Evolutionary conservation across 108 stramenopile species (phyloP).

Genomic region (Schizochytrium sp.): DNA sequence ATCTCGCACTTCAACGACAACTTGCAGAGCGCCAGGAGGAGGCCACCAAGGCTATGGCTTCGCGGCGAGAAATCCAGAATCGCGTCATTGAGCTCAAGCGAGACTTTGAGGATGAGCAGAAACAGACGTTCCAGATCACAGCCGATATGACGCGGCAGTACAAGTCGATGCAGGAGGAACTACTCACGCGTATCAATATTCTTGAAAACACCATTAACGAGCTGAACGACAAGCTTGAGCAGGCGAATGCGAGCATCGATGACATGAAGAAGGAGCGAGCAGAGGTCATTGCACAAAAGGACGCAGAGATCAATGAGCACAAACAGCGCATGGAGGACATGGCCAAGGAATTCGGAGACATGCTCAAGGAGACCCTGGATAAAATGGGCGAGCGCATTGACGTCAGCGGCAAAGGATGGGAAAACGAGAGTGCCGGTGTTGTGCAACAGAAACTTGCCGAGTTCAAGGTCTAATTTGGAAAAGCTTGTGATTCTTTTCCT

Average conservation of each 20-base stretch:
- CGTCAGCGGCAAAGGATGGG: constrained; percentile 25
- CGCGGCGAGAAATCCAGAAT: constrained; percentile 37
- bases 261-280: constrained; percentile 38
- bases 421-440: background rate
- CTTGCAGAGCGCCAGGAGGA: constrained; percentile 16
- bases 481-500: no score
- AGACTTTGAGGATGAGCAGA: constrained; percentile 55
- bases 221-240: constrained; percentile 59
- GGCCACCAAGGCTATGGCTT: constrained; percentile 25
- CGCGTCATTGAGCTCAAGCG: constrained; percentile 46
- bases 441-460: background rate
- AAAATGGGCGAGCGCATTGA: constrained; percentile 59
- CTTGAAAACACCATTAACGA: constrained; percentile 58
- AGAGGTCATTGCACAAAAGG: constrained; percentile 50
- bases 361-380: constrained; percentile 60
- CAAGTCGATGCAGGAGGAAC: constrained; percentile 72
- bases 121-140: constrained; percentile 53
- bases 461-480: background rate
- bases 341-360: constrained; percentile 62
- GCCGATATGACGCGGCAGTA: constrained; percentile 72
- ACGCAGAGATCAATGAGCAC: constrained; percentile 50
- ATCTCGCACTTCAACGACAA: background rate
- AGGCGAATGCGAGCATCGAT: constrained; percentile 35
- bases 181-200: constrained; percentile 62
- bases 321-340: constrained; percentile 62